Percentiles rank a stretch among this genome's conserved stretches.
Conservation (phyloP, 108 stramenopile genomes). For the Skeletonema marinoi region DNA sequence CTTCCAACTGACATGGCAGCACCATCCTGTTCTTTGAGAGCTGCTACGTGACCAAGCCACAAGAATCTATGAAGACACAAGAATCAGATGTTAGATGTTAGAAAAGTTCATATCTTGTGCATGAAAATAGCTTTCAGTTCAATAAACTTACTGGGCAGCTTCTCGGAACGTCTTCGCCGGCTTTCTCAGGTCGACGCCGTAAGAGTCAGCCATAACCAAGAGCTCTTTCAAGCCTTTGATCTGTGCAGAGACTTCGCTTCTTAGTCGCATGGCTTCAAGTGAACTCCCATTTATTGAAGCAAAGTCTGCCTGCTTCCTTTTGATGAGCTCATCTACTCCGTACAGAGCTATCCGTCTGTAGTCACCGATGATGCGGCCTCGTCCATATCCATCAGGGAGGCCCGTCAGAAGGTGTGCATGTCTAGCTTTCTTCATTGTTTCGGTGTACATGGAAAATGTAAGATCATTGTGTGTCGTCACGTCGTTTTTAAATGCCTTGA, state of each 20-base stretch:
- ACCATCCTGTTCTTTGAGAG: conserved; percentile 75
- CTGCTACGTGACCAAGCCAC: conserved; percentile 72
- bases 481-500: conserved; percentile 33
- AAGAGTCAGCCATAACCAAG: conserved; percentile 55
- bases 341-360: conserved; percentile 69
- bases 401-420: conserved; percentile 73
- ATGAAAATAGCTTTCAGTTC: too few relatives aligned
- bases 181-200: conserved; percentile 58
- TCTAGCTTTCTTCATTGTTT: conserved; percentile 60
- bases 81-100: too few relatives aligned
- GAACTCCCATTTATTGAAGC: conserved; percentile 46
- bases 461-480: conserved; percentile 72
- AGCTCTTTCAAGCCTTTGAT: conserved; percentile 60
- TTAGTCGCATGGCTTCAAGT: conserved; percentile 48
- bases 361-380: conserved; percentile 71
- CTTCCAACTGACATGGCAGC: conserved; percentile 73
- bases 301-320: conserved; percentile 59
- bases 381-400: conserved; percentile 70
- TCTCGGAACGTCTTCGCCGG: conserved; percentile 61
- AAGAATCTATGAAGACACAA: conserved; percentile 4
- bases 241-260: conserved; percentile 60
- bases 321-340: conserved; percentile 66
- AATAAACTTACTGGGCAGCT: conserved; percentile 46
- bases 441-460: conserved; percentile 70
- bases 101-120: too few relatives aligned